Evolutionary conservation across 345 rosid species (phyloP), one percentile per base, ranked within the genome.

Genomic region (Hibiscus mutabilis): DNA sequence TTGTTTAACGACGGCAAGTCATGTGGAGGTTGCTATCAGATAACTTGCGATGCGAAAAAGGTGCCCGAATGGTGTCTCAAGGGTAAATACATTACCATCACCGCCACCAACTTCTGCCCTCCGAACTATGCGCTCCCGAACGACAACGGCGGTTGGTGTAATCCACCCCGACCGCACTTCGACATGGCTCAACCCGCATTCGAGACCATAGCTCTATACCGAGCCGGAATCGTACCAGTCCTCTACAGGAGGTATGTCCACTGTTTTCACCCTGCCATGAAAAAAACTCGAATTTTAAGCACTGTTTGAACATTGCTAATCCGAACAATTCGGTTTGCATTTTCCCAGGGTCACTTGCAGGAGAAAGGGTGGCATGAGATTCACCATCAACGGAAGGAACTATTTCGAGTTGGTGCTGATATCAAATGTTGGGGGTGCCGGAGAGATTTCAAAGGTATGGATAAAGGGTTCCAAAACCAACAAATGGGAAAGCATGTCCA

Each of bases 61-160:
- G 92, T 82, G 61, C 91, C 87, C 1, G 77, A 77, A 51, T 91
- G 94, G 94, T 89, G 89, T 64, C 87, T 78, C 65, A 78, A 74
- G 58, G 91, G 95, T 13, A 86, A 75, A 66, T 84, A 69, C 52
- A 85, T 89, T 40, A 82, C 88, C 44, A 82, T 91, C 49, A 91
- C 94, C 0, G 95, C 95, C 18, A 89, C 91, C 31, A 91, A 91
- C 74, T 89, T 86, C 69, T 91, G 97, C 75, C 97, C 97, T 6
- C 97, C 97, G 1, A 89, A 91, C 59, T 84, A 60, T 24, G 87
- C 82, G 16, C 85, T 78, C 31, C 83, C 92, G 3, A 89, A 44
- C 35, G 88, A 91, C 74, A 83, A 91, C 77, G 91, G 92, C 0
- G 95, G 95, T 8, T 91, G 97, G 95, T 89, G 95, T 69, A 89